Conservation (phyloP, 805 yeast species). For the Suhomyces kilbournensis region DNA sequence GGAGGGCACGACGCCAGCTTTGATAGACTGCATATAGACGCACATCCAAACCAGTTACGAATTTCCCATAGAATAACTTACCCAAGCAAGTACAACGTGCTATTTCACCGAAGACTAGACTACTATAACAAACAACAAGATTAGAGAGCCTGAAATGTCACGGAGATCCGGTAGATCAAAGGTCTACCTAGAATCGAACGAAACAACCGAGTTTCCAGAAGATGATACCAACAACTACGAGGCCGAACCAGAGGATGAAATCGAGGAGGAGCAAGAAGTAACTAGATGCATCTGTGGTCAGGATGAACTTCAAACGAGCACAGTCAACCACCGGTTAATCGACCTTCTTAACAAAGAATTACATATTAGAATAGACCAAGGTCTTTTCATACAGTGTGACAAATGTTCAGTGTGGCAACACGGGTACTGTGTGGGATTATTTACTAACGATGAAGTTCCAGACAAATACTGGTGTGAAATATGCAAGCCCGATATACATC, state of each 20-base stretch:
- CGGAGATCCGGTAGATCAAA: constrained; percentile 29
- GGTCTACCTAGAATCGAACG: constrained; percentile 14
- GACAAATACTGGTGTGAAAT: constrained; percentile 94
- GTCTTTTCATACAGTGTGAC: constrained; percentile 82
- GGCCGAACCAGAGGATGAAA: constrained; percentile 21
- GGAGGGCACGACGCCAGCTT: background rate
- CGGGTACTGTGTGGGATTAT: constrained; percentile 90
- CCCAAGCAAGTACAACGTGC: background rate
- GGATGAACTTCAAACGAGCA: constrained; percentile 31
- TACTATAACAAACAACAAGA: background rate
- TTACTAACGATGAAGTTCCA: constrained; percentile 71
- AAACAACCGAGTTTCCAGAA: constrained; percentile 10
- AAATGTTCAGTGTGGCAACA: constrained; percentile 96
- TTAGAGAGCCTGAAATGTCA: constrained; percentile 17
- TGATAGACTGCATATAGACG: background rate
- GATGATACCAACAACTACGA: constrained; percentile 19
- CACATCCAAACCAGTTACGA: background rate
- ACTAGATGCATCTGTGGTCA: constrained; percentile 43
- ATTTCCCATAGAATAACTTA: background rate
- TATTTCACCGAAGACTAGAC: background rate
- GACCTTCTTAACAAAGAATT: constrained; percentile 29
- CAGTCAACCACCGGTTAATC: constrained; percentile 23
- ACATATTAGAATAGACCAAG: constrained; percentile 45
- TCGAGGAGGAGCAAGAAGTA: constrained; percentile 39
- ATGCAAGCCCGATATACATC: constrained; percentile 84